Base-by-base conservation (phyloP, 202 grass and related monocot genomes). In the Schoenoplectus triqueter region DNA sequence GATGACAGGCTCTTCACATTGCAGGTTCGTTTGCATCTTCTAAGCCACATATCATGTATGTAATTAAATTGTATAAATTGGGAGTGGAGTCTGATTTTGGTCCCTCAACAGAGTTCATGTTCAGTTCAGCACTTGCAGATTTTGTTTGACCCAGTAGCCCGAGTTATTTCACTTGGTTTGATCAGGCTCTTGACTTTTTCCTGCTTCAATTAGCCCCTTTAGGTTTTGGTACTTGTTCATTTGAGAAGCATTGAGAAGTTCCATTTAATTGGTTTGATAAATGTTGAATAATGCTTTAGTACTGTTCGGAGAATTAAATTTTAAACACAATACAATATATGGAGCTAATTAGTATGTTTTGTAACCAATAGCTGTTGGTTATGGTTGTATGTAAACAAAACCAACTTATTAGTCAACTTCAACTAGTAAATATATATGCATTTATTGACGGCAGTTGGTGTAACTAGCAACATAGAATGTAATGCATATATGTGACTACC, bases 1-100 rank as follows among this genome's bases (percentile, higher is more conserved):
- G 94, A 94, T 62, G 94, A 97, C 84, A 88, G 90, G 51, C 92
- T 87, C 56, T 97, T 97, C 90, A 97, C 92, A 39, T 86, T 97
- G 75, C 94, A 97, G 90, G 94, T 87, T 59, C 46, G 54, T 54
- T 83, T 70, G 13, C 80, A 39, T 19, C 21, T 69, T 71, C 14
- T 89, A 50, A 68, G 62, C 17, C 5, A 11, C 13, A 14, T 66
- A 13, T 21, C 6, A 49, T 66, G 6, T 79, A 21, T 80, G 77
- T 62, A 14, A 18, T 81, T 39, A 15, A 77, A 39, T 31, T 14
- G 49, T 40, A 56, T 56, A 50, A 46, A 19, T 19, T 65, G 46
- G 11, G 31, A 64, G 62, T 64, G 50, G 14, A 45, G 14, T 63
- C 22, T 80, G 54, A 10, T 44, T 64, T 80, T 17, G 19, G 41